Percentiles rank a stretch among this genome's conserved stretches.
These are phyloP conservation scores for Primulina eburnea DNA, from an alignment of 257 asterid genomes.

Conservation along the genomic window DNA sequence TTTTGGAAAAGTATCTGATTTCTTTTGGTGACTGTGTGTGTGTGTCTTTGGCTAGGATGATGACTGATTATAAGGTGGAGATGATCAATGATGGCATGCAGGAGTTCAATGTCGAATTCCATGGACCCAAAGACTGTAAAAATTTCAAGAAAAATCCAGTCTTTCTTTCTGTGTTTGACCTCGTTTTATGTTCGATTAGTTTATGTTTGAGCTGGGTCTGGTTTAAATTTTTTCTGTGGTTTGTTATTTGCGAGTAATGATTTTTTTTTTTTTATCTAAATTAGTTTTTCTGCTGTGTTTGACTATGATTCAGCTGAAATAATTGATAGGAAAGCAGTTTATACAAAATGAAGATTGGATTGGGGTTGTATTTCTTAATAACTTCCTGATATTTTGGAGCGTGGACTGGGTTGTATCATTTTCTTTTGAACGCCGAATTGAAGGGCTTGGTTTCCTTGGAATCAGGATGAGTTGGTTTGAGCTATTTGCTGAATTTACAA, in stretches of 20 bases:
- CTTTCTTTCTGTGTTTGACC: background rate
- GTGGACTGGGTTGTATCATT: slow-evolving; percentile 2
- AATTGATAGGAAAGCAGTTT: slow-evolving; percentile 13
- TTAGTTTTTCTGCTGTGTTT: slow-evolving; percentile 17
- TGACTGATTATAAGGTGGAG: slow-evolving; percentile 93
- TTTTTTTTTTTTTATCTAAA: background rate
- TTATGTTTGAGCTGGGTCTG: slow-evolving; percentile 19
- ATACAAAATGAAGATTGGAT: slow-evolving; percentile 18
- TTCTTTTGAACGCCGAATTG: background rate
- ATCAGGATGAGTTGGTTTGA: slow-evolving; percentile 5
- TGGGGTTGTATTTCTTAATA: slow-evolving; percentile 13
- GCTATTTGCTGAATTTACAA: background rate
- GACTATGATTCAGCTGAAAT: slow-evolving; percentile 18
- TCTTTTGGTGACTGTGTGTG: background rate
- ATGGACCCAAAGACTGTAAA: slow-evolving; percentile 91
- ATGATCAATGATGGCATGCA: slow-evolving; percentile 87
- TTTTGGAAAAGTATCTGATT: background rate
- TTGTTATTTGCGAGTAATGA: background rate
- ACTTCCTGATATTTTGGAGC: slow-evolving; percentile 19
- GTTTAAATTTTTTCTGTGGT: slow-evolving; percentile 19
- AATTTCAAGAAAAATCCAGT: slow-evolving; percentile 1
- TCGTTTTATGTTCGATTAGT: slow-evolving; percentile 23
- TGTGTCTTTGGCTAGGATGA: slow-evolving; percentile 54
- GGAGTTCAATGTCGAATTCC: slow-evolving; percentile 75
- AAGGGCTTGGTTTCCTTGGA: slow-evolving; percentile 2